Base-by-base conservation (phyloP, 495 filamentous ascomycete genomes). In the Copromyces sp. region DNA sequence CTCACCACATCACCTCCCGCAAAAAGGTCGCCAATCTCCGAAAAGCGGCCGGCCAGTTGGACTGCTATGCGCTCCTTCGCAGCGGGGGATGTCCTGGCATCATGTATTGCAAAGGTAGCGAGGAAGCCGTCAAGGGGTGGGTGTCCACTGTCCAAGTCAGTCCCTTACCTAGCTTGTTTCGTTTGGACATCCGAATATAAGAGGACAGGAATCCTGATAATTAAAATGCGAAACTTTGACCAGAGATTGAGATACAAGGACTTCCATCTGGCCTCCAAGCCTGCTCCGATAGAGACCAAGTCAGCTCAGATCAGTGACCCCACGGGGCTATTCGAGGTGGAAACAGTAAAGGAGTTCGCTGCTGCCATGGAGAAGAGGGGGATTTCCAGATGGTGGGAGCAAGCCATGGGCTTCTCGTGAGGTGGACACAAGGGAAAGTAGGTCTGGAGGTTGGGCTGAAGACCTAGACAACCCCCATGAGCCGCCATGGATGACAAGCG, bases 1-100 rank as follows among this genome's bases (percentile, higher is more conserved):
- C 91, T 5, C 92, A 94, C 78, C 92, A 94, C 81, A 94, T 94
- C 79, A 93, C 91, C 37, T 93, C 91, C 11, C 91, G 91, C 68
- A 92, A 92, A 72, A 94, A 94, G 78, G 86, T 94, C 20, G 84
- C 87, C 12, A 85, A 86, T 14, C 83, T 94, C 29, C 88, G 87
- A 76, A 87, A 89, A 70, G 89, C 90, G 4, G 89, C 92, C 3
- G 81, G 85, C 45, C 80, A 84, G 16, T 80, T 85, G 74, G 78
- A 84, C 73, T 86, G 89, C 77, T 86, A 84, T 40, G 90, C 89
- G 3, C 85, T 94, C 14, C 83, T 93, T 3, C 86, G 91, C 39
- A 89, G 85, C 69, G 90, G 91, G 4, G 87, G 88, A 4, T 87
- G 85, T 61, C 91, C 92, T 0, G 92, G 91, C 9, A 90, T 94